Evolutionary conservation across 495 filamentous ascomycete genomes (phyloP).

Genomic region (Aspergillus ostianus): DNA sequence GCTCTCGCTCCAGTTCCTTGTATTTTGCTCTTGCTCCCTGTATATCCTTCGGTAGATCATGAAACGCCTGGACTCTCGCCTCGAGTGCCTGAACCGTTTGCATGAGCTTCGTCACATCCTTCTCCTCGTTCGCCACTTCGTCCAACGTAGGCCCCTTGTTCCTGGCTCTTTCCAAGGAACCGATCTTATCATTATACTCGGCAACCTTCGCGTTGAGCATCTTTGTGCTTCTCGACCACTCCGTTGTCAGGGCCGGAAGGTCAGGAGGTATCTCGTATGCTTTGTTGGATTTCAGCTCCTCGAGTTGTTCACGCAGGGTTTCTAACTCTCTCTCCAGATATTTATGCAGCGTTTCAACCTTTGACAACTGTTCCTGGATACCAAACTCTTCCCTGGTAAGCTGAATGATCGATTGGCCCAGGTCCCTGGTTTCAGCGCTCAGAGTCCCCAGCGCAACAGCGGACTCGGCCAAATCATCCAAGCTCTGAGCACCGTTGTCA

Average conservation of each 20-base stretch:
- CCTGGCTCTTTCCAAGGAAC: slow-evolving; percentile 38
- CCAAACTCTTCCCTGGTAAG: slow-evolving; percentile 44
- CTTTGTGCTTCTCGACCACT: slow-evolving; percentile 62
- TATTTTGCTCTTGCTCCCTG: slow-evolving; percentile 65
- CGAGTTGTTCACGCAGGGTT: slow-evolving; percentile 34
- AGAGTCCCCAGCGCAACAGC: slow-evolving; percentile 33
- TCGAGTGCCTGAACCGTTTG: slow-evolving; percentile 51
- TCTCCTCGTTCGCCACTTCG: slow-evolving; percentile 49
- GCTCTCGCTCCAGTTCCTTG: slow-evolving; percentile 59
- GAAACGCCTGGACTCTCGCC: slow-evolving; percentile 54
- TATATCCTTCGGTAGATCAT: slow-evolving; percentile 67
- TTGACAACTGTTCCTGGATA: slow-evolving; percentile 39
- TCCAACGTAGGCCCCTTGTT: slow-evolving; percentile 44
- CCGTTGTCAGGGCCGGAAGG: slow-evolving; percentile 57
- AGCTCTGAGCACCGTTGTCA: slow-evolving; percentile 30
- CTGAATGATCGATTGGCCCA: slow-evolving; percentile 42
- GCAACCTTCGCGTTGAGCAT: slow-evolving; percentile 53
- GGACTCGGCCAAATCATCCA: slow-evolving; percentile 43
- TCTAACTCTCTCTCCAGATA: slow-evolving; percentile 44
- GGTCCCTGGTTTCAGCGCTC: slow-evolving; percentile 31
- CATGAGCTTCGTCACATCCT: slow-evolving; percentile 29
- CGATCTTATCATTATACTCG: slow-evolving; percentile 54
- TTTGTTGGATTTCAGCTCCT: slow-evolving; percentile 40
- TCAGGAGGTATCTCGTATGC: slow-evolving; percentile 49
- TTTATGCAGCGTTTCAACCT: slow-evolving; percentile 56